Conservation (phyloP, 1,139 yeast species). For the Kodamaea fungicola region DNA sequence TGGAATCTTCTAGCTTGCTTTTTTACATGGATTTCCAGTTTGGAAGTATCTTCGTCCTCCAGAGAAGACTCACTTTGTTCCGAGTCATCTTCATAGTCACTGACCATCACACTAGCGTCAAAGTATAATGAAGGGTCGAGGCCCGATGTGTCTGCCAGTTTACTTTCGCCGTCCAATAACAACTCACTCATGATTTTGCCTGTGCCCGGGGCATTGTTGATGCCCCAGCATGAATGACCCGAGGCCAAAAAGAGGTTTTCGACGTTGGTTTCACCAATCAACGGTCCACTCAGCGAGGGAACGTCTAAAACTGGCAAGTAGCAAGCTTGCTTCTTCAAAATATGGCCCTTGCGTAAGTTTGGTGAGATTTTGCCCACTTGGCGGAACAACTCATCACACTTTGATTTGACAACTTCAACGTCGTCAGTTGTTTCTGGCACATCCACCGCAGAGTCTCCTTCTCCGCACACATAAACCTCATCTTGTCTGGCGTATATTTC, state of each 20-base stretch:
- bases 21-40: conserved; percentile 1
- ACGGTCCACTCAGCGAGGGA: conserved; percentile 88
- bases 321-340: conserved; percentile 88
- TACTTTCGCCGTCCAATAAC: conserved; percentile 77
- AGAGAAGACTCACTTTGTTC: conserved; percentile 7
- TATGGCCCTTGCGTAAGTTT: conserved; percentile 68
- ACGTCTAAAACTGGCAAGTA: conserved; percentile 92
- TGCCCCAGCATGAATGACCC: conserved; percentile 99
- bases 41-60: conserved; percentile 10
- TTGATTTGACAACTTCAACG: conserved; percentile 80
- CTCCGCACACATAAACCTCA: conserved; percentile 97
- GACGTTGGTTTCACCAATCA: conserved; percentile 90
- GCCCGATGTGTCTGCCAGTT: conserved; percentile 73
- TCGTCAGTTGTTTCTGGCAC: conserved; percentile 94
- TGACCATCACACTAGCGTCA: conserved; percentile 57
- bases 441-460: conserved; percentile 86
- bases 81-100: conserved; percentile 36
- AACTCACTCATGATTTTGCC: conserved; percentile 90
- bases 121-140: conserved; percentile 84
- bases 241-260: conserved; percentile 75
- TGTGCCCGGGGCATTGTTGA: conserved; percentile 95
- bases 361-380: conserved; percentile 79
- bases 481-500: conserved; percentile 94
- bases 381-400: conserved; percentile 82
- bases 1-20: conserved; percentile 4